phyloP scores from a whole-genome alignment of 2,329 filamentous ascomycete genomes.

The Ophiognomonia clavigignenti-juglandacearum region DNA sequence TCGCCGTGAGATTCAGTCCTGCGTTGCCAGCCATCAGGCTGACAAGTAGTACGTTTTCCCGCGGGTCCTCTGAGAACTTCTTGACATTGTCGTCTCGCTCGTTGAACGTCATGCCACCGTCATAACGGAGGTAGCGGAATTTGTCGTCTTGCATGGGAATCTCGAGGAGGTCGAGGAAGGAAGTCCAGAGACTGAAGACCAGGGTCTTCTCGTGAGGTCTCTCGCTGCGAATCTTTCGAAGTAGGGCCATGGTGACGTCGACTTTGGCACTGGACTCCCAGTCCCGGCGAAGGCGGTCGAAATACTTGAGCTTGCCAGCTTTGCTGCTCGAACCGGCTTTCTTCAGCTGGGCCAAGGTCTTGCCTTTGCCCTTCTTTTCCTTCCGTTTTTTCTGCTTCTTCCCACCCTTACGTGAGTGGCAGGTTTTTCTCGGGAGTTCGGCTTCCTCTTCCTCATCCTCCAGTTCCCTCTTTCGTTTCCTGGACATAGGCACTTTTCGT shows the following conservation, averaged over 20 bases:
- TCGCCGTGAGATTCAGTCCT: slow-evolving; percentile 75
- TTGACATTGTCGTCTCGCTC: slow-evolving; percentile 58
- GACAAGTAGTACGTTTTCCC: slow-evolving; percentile 62
- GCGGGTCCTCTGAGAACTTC: slow-evolving; percentile 51
- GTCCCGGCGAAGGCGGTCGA: slow-evolving; percentile 21
- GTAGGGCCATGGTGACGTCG: slow-evolving; percentile 25
- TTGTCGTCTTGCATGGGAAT: slow-evolving; percentile 24
- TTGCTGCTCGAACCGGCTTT: slow-evolving; percentile 20
- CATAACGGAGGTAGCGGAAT: slow-evolving; percentile 26
- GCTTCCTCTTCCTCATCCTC: not conserved
- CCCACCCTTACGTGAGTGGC: too few relatives aligned
- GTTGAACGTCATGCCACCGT: slow-evolving; percentile 23
- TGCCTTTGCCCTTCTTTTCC: slow-evolving; percentile 6
- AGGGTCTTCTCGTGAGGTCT: slow-evolving; percentile 26
- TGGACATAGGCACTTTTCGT: not conserved
- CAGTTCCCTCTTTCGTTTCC: not conserved
- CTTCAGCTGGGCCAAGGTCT: slow-evolving; percentile 22
- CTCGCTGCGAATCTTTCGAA: slow-evolving; percentile 21
- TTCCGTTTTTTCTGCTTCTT: not conserved
- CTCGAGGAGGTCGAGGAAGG: slow-evolving; percentile 29
- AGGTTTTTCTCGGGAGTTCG: too few relatives aligned
- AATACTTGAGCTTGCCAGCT: slow-evolving; percentile 22
- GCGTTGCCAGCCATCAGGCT: slow-evolving; percentile 75
- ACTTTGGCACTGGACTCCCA: slow-evolving; percentile 27
- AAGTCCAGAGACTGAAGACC: slow-evolving; percentile 29